Base-by-base conservation (phyloP, 352 stramenopile genomes). In the Blastocystis sp. region DNA sequence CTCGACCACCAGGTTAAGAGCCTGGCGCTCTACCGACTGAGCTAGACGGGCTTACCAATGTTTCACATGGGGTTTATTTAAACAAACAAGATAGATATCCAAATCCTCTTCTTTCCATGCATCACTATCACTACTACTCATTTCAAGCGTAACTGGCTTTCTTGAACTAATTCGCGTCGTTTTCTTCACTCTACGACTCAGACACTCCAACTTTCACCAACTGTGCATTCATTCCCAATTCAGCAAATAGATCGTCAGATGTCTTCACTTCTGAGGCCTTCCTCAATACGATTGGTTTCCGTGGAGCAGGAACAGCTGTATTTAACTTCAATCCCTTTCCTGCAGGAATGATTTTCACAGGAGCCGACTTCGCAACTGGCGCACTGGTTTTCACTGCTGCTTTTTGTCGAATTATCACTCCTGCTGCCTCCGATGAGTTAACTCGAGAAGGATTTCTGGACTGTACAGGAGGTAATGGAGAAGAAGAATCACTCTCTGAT, bases 151-250 rank as follows among this genome's bases (percentile, higher is more conserved):
- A 22, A 37, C 6, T 24, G 27, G 35, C 35, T 53, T 30, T 24
- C 22, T 11, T 19, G 56, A 22, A 17, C 30, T 69, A 44, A 84
- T 84, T 48, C 73, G 48, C 33, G 42, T 66, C 0, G 73, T 84
- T 37, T 84, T 84, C 73, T 84, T 84, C 73, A 84, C 73, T 68
- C 73, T 84, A 84, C 73, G 2, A n/a, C 9, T 66, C 19, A 84
- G 6, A 56, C 1, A 19, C 1, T 6, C n/a, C 6, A 33, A n/a
- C 33, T 22, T 4, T 44, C 11, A 24, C 17, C 73, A 51, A 84
- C 73, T 84, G 17, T 42, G 53, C 73, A 27, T 56, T 56, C 73
- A 84, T 64, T 24, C 54, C 53, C 48, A 84, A 64, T 57, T 84
- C 73, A 1, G 73, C 73, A 48, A 84, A 84, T 7, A 84, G 42